phyloP scores from a whole-genome alignment of 2,329 filamentous ascomycete genomes.

The Diaporthe longicolla region DNA sequence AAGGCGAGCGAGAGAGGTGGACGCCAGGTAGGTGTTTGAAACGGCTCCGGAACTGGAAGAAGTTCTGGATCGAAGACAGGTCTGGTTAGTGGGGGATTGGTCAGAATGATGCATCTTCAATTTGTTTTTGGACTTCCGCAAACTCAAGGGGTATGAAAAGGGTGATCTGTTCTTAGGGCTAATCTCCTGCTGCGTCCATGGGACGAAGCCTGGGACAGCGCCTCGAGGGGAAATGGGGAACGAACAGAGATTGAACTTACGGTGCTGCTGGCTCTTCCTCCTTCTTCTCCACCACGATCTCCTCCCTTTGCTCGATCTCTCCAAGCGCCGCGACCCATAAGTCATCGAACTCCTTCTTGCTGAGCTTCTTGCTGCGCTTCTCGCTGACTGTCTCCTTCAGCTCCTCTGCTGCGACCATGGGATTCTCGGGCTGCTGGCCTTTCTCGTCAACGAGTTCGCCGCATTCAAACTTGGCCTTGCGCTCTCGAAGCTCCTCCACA shows the following conservation, averaged over 20 bases:
- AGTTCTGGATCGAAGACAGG: constrained; percentile 80
- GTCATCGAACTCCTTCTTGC: constrained; percentile 90
- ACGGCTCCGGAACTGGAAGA: constrained; percentile 73
- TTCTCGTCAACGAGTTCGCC: constrained; percentile 77
- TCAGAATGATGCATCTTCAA: constrained; percentile 52
- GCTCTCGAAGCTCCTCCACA: constrained; percentile 86
- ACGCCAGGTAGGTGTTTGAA: constrained; percentile 77
- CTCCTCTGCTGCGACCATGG: constrained; percentile 76
- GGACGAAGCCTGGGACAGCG: constrained; percentile 17
- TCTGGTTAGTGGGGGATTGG: constrained; percentile 84
- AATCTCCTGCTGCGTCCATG: constrained; percentile 12
- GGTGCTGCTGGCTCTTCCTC: constrained; percentile 52
- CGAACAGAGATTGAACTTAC: constrained; percentile 63
- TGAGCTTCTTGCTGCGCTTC: constrained; percentile 86
- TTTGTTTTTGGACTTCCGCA: constrained; percentile 45
- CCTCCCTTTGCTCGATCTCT: constrained; percentile 75
- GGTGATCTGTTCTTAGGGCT: background rate
- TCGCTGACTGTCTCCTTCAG: constrained; percentile 83
- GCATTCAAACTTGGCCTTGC: constrained; percentile 91
- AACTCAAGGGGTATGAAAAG: constrained; percentile 17
- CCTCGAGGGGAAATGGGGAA: background rate
- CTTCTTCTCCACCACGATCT: constrained; percentile 63
- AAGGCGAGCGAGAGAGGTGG: constrained; percentile 92
- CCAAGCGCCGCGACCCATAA: constrained; percentile 83
- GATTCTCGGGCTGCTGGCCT: constrained; percentile 70